Evolutionary conservation across 192 early-diverging fungal genomes (phyloP), one percentile per base, ranked within the genome.

Genomic region (Chytriomyces sp.): DNA sequence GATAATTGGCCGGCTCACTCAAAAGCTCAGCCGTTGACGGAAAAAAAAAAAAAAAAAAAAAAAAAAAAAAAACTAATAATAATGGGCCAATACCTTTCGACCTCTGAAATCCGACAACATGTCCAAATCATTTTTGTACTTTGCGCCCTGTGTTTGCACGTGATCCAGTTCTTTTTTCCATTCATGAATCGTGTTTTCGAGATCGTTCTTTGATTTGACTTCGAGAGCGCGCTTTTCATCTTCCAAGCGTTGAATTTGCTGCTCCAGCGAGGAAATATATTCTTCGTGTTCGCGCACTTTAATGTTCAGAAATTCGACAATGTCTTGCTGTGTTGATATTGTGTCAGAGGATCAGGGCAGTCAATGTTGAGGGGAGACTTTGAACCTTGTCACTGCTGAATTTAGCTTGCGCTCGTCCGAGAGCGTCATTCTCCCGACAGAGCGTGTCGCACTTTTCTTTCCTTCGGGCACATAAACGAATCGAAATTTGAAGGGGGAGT

Each of bases 261-360:
- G 60, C 71, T 87, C 87, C 43, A 89, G 61, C 7, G 49, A 48
- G 11, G 77, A 74, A 53, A 90, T 88, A 23, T 84, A 76, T 66
- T 86, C 84, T 78, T 90, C 89, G 67, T 90, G 87, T 66, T 90
- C 87, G 5, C 80, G 75, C 5, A 90, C 88, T 83, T 90, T 89
- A 67, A 90, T 88, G 80, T 89, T 89, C 45, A 90, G 78, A 73
- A 90, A 90, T 77, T 90, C 89, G 57, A 90, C 87, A 71, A 90
- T 90, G 77, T 90, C 89, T 86, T 90, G 87, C 83, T 87, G 75
- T 59, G 28, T 43, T 13, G 5, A 45, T 18, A 35, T 35, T 16
- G 28, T 66, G 61, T 77, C 7, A 62, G 44, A 23, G 13, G 57
- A 43, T 82, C 24, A 50, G 5, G 43, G 73, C 23, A 72, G 57